phyloP scores from a whole-genome alignment of 2,329 filamentous ascomycete species.

The Triangularia verruculosa region DNA sequence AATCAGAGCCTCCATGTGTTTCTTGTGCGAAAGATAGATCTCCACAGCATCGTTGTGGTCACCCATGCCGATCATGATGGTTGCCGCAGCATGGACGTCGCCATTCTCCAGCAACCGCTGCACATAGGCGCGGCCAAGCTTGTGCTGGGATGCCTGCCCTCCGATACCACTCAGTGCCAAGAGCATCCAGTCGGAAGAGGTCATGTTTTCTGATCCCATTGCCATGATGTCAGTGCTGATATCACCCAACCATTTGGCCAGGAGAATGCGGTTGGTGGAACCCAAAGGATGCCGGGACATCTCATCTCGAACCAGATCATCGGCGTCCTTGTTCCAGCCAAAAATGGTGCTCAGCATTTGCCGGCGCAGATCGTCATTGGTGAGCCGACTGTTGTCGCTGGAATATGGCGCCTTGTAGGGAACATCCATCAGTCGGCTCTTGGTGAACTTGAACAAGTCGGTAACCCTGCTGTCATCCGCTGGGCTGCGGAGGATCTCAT shows the following conservation, averaged over 20 bases:
- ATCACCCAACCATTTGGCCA: slow-evolving; percentile 91
- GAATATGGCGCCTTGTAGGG: slow-evolving; percentile 70
- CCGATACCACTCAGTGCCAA: slow-evolving; percentile 87
- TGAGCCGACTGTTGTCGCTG: slow-evolving; percentile 57
- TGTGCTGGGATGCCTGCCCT: slow-evolving; percentile 74
- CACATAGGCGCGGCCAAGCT: slow-evolving; percentile 85
- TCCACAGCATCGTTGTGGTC: slow-evolving; percentile 94
- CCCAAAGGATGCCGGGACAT: slow-evolving; percentile 69
- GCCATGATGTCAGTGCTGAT: slow-evolving; percentile 77
- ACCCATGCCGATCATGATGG: slow-evolving; percentile 87
- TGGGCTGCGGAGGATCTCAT: slow-evolving; percentile 77
- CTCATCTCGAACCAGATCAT: slow-evolving; percentile 81
- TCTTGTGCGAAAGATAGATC: slow-evolving; percentile 87
- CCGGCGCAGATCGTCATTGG: slow-evolving; percentile 74
- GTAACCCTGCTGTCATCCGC: slow-evolving; percentile 67
- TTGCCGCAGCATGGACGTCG: slow-evolving; percentile 87
- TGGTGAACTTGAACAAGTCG: slow-evolving; percentile 84
- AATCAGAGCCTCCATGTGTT: slow-evolving; percentile 89
- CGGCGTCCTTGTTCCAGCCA: slow-evolving; percentile 85
- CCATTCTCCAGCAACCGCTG: slow-evolving; percentile 85
- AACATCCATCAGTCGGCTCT: slow-evolving; percentile 76
- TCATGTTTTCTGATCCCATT: slow-evolving; percentile 80
- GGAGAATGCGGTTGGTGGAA: slow-evolving; percentile 74
- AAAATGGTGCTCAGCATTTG: slow-evolving; percentile 96
- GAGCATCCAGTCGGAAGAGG: slow-evolving; percentile 95